A percentile compares a stretch with the other conserved stretches of the same genome.
Evolutionary conservation across 2,329 filamentous ascomycete species (phyloP).

Genomic region (Grosmannia serpens): DNA sequence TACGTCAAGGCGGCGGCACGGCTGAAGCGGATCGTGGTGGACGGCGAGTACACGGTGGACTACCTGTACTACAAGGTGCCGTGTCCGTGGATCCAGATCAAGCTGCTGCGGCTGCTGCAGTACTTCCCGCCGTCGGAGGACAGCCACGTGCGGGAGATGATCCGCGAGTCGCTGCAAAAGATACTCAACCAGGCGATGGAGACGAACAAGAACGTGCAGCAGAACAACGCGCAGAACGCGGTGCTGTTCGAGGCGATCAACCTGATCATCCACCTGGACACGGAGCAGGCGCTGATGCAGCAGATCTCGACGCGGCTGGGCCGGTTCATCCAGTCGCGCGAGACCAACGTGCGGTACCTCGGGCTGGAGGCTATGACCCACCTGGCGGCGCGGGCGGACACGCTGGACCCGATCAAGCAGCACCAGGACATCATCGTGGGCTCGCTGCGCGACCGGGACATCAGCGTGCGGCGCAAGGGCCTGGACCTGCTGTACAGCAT

Average conservation of each 20-base stretch:
- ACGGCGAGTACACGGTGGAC: conserved; percentile 78
- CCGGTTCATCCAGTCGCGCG: conserved; percentile 90
- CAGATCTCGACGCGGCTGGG: conserved; percentile 86
- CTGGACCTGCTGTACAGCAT: conserved; percentile 97
- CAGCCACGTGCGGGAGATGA: conserved; percentile 79
- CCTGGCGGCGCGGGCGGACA: conserved; percentile 85
- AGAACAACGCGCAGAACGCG: conserved; percentile 97
- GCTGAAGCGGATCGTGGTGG: conserved; percentile 80
- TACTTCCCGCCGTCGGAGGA: conserved; percentile 97
- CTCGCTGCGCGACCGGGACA: conserved; percentile 88
- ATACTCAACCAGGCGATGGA: conserved; percentile 89
- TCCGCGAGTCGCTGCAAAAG: conserved; percentile 80
- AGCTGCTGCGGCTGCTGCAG: conserved; percentile 80
- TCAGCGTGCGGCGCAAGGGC: conserved; percentile 91
- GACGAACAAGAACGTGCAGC: conserved; percentile 94
- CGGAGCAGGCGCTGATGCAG: conserved; percentile 87
- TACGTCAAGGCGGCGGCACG: conserved; percentile 88
- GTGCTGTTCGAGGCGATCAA: conserved; percentile 98
- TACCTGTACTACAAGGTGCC: conserved; percentile 99
- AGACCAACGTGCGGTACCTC: conserved; percentile 94
- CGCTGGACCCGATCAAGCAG: conserved; percentile 92
- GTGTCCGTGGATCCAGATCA: conserved; percentile 96
- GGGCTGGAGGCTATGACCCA: conserved; percentile 97
- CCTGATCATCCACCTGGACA: conserved; percentile 93
- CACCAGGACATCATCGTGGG: conserved; percentile 94